Evolutionary conservation across 2,329 filamentous ascomycete genomes (phyloP).

Genomic region (Fusarium ambrosium): DNA sequence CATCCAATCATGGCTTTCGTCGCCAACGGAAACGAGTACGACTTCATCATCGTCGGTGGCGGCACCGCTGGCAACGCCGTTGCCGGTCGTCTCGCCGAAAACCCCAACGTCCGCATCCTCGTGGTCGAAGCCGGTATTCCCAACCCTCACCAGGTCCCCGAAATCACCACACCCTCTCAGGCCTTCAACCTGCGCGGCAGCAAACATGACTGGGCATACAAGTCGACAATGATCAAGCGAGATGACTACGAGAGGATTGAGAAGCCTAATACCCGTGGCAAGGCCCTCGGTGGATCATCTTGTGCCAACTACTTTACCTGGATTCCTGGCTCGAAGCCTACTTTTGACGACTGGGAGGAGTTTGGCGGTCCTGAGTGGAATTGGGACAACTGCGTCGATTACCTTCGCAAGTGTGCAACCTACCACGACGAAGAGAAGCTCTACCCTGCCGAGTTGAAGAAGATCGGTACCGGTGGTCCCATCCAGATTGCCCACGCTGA

Average conservation of each 20-base stretch:
- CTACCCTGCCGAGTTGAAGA: slow-evolving; percentile 60
- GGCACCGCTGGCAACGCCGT: slow-evolving; percentile 53
- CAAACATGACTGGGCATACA: slow-evolving; percentile 71
- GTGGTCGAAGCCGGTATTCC: slow-evolving; percentile 63
- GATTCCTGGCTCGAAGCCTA: slow-evolving; percentile 69
- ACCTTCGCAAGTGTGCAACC: slow-evolving; percentile 67
- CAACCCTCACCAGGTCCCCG: slow-evolving; percentile 63
- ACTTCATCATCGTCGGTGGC: slow-evolving; percentile 27
- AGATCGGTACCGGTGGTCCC: slow-evolving; percentile 65
- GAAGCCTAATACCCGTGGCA: slow-evolving; percentile 74
- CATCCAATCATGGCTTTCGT: not conserved
- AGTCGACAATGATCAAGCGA: slow-evolving; percentile 71
- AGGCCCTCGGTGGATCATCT: slow-evolving; percentile 69
- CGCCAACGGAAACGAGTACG: not conserved
- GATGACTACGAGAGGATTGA: slow-evolving; percentile 72
- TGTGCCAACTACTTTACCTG: slow-evolving; percentile 75
- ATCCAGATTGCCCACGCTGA: slow-evolving; percentile 67
- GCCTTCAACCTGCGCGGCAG: slow-evolving; percentile 68
- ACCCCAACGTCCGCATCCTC: slow-evolving; percentile 56
- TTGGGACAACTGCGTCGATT: slow-evolving; percentile 61
- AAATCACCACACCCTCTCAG: slow-evolving; percentile 65
- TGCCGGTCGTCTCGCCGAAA: slow-evolving; percentile 53
- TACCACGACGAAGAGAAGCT: slow-evolving; percentile 68
- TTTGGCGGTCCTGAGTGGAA: slow-evolving; percentile 77
- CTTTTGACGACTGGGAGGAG: slow-evolving; percentile 77